Percentiles rank a stretch among this genome's conserved stretches.
phyloP scores from a whole-genome alignment of 805 yeast genomes.

The Cyberlindnera xylosilytica region DNA sequence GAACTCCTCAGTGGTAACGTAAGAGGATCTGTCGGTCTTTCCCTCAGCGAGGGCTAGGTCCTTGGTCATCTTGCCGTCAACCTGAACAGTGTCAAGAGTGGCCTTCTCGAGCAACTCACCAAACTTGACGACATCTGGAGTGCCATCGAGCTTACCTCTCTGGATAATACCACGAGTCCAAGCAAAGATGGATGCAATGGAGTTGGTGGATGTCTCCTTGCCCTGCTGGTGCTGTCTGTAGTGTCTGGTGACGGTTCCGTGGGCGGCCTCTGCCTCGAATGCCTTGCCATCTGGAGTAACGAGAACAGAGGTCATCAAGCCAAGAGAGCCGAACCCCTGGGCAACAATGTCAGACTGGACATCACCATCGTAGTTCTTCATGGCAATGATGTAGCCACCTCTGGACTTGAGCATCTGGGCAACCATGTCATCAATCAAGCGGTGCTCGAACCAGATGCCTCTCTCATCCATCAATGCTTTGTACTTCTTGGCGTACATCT shows the following conservation, averaged over 20 bases:
- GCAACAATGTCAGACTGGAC: conserved; percentile 96
- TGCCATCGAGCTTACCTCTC: conserved; percentile 84
- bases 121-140: conserved; percentile 81
- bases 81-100: conserved; percentile 78
- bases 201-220: conserved; percentile 94
- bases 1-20: conserved; percentile 91
- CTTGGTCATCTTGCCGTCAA: conserved; percentile 91
- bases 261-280: conserved; percentile 98
- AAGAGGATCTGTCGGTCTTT: conserved; percentile 73
- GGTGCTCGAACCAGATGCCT: conserved; percentile 96
- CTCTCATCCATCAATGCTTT: conserved; percentile 64
- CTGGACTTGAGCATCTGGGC: conserved; percentile 96
- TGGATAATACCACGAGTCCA: conserved; percentile 94
- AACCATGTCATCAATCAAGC: conserved; percentile 97
- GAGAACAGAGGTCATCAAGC: conserved; percentile 95
- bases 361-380: conserved; percentile 98
- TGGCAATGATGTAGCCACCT: conserved; percentile 93
- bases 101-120: conserved; percentile 80
- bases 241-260: conserved; percentile 97
- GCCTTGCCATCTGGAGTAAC: conserved; percentile 96
- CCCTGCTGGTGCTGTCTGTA: conserved; percentile 95
- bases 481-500: conserved; percentile 67
- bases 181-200: conserved; percentile 95
- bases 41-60: conserved; percentile 91
- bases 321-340: conserved; percentile 96